A percentile compares a stretch with the other conserved stretches of the same genome.
phyloP scores from a whole-genome alignment of 2,329 filamentous ascomycete genomes.

The Pestalotiopsis sp. region DNA sequence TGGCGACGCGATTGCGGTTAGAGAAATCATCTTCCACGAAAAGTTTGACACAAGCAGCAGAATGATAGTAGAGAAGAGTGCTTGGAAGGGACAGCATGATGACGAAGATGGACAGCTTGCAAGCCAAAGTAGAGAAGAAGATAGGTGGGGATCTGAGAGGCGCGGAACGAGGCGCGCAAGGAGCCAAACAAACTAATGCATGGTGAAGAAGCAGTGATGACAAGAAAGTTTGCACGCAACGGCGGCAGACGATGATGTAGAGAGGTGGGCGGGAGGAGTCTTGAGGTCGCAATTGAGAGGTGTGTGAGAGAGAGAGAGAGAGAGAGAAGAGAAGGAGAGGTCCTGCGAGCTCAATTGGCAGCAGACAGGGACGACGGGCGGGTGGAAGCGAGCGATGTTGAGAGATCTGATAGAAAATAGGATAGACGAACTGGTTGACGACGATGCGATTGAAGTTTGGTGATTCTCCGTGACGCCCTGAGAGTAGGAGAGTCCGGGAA shows the following conservation, averaged over 20 bases:
- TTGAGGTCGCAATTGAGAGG: slow-evolving; percentile 4
- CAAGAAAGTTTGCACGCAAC: slow-evolving; percentile 23
- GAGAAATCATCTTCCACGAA: slow-evolving; percentile 50
- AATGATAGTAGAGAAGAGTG: slow-evolving; percentile 14
- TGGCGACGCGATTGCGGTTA: slow-evolving; percentile 58
- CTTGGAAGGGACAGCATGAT: neutral
- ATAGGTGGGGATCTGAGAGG: slow-evolving; percentile 24
- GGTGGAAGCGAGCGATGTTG: slow-evolving; percentile 23
- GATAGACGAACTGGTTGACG: slow-evolving; percentile 35
- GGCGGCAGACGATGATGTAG: neutral
- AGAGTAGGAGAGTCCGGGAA: slow-evolving; percentile 13
- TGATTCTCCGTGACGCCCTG: slow-evolving; percentile 16
- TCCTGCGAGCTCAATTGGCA: slow-evolving; percentile 15
- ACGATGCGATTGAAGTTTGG: slow-evolving; percentile 7
- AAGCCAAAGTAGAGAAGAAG: slow-evolving; percentile 33
- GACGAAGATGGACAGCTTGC: slow-evolving; percentile 10
- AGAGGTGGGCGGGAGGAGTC: slow-evolving; percentile 12
- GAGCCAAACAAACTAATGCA: slow-evolving; percentile 31
- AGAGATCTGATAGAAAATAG: slow-evolving; percentile 21
- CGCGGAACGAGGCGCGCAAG: slow-evolving; percentile 28
- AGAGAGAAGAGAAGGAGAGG: neutral
- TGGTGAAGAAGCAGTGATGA: slow-evolving; percentile 23
- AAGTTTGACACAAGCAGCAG: slow-evolving; percentile 21
- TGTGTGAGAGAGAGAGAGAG: neutral
- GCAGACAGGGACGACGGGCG: slow-evolving; percentile 13